A percentile compares a stretch with the other conserved stretches of the same genome.
phyloP scores from a whole-genome alignment of 345 rosid species.

The Citrus glauca region DNA sequence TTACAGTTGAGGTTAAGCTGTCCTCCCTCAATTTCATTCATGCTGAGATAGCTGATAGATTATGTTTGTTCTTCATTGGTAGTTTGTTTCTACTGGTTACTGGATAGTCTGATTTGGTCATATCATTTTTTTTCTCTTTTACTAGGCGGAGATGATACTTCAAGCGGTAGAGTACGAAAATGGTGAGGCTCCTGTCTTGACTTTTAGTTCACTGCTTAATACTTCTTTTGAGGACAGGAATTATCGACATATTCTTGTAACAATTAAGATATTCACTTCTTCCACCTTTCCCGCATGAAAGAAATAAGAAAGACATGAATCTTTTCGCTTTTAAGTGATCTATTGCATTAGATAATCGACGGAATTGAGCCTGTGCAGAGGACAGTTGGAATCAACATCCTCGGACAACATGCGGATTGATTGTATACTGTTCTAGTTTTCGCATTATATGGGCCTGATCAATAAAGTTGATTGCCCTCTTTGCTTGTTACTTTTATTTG shows the following conservation, averaged over 20 bases:
- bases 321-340: background rate
- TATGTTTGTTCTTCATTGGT: background rate
- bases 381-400: background rate
- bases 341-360: background rate
- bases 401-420: background rate
- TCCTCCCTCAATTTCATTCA: background rate
- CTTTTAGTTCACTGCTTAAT: background rate
- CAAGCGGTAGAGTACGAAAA: slow-evolving; percentile 95
- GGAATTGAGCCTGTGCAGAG: background rate
- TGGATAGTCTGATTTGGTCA: slow-evolving; percentile 13
- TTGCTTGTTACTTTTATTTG: background rate
- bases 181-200: slow-evolving; percentile 38
- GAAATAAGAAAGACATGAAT: background rate
- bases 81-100: background rate
- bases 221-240: background rate
- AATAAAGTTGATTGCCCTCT: background rate
- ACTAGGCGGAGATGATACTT: slow-evolving; percentile 89
- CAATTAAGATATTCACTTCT: background rate
- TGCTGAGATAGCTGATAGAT: background rate
- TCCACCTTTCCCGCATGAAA: background rate
- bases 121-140: background rate
- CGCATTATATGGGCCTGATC: background rate
- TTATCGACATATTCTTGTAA: background rate
- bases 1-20: background rate
- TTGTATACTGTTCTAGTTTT: background rate